Base-by-base conservation (phyloP, 2,329 filamentous ascomycete genomes). In the Xylariales sp. region DNA sequence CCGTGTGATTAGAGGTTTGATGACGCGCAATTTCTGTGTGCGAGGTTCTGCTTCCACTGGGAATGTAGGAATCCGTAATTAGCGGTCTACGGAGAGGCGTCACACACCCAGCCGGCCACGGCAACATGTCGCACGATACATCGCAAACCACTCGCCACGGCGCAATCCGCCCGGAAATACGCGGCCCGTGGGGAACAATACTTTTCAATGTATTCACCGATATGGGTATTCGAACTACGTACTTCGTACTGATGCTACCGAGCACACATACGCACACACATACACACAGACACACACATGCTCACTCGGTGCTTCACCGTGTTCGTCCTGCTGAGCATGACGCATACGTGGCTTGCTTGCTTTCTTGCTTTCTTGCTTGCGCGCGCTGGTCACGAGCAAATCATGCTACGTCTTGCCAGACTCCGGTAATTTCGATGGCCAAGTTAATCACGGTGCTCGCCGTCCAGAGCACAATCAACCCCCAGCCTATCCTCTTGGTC, bases 401-500 rank as follows among this genome's bases (percentile, higher is more conserved):
- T 69, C 69, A 78, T 30, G 75, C 79, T 61, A 82, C 77, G 14
- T 81, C 79, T 16, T 74, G 74, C 81, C 83, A 88, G 7, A 81
- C 76, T 5, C 89, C 89, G 12, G 84, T 87, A 50, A 95, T 75
- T 80, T 99, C 96, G 16, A 97, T 87, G 50, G 91, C 83, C 2
- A 99, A 87, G 80, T 98, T 99, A 28, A 90, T 83, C 41, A 92
- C 76, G 0, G 95, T 98, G 76, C 92, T 94, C 32, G 93, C 79
- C 12, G 82, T 84, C 96, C 96, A 99, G 18, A 98, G 80, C 9
- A 82, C 85, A 74, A 99, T 91, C 74, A 98, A 79, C 0, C 88
- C 88, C 85, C 89, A 92, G 14, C 96, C 96, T 73, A 99, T 93
- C 79, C 85, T 90, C 61, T 90, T 87, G 77, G 89, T 94, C 87